These are phyloP conservation scores for Suhomyces taliae DNA, from an alignment of 1,139 yeast genomes.

Conservation along the genomic window DNA sequence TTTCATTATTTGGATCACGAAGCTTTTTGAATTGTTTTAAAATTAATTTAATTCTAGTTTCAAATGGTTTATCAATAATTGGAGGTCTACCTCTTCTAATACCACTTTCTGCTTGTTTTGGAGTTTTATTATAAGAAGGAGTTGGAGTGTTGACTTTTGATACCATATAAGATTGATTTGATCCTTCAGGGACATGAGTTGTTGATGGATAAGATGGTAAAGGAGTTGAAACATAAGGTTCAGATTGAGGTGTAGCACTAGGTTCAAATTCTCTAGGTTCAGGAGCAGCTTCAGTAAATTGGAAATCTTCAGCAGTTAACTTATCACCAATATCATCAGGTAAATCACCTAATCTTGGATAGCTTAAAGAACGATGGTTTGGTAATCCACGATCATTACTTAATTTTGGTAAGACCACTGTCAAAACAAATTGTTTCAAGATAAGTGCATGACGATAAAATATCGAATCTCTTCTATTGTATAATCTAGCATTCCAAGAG, in stretches of 20 bases:
- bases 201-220: conserved; percentile 4
- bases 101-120: conserved; percentile 51
- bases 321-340: conserved; percentile 51
- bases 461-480: conserved; percentile 67
- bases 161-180: conserved; percentile 1
- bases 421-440: conserved; percentile 61
- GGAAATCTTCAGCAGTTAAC: conserved; percentile 13
- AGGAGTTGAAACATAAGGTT: conserved; percentile 10
- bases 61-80: conserved; percentile 90
- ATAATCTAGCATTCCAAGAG: conserved; percentile 85
- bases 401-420: conserved; percentile 56
- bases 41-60: conserved; percentile 84
- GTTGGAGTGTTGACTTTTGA: conserved; percentile 6
- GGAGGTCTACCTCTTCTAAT: conserved; percentile 93
- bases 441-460: conserved; percentile 73
- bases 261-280: conserved; percentile 7
- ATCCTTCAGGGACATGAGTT: conserved; percentile 1
- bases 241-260: conserved; percentile 11
- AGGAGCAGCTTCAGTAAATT: conserved; percentile 8
- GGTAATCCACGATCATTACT: conserved; percentile 40
- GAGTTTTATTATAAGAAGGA: conserved; percentile 10
- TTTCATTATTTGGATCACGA: conserved; percentile 51
- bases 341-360: conserved; percentile 75
- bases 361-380: conserved; percentile 45
- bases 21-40: conserved; percentile 79